Conservation (phyloP, 129 eudicot genomes). For the Flaveria linearis region DNA sequence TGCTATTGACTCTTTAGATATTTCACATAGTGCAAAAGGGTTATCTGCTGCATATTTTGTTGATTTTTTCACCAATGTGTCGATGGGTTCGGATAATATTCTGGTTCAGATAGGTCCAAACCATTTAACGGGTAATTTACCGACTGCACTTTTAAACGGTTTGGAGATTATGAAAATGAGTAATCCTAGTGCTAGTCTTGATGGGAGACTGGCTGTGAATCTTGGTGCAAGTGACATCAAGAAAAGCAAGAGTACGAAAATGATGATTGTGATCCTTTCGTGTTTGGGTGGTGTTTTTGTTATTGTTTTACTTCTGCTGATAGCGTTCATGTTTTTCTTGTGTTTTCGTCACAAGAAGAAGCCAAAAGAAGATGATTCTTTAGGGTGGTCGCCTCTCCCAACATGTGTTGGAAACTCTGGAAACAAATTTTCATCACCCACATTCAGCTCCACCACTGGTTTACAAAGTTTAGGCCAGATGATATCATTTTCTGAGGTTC, state of each 20-base stretch:
- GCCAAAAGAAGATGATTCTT: slow-evolving; percentile 26
- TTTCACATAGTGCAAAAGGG: slow-evolving; percentile 43
- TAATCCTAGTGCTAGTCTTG: slow-evolving; percentile 47
- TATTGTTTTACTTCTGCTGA: slow-evolving; percentile 31
- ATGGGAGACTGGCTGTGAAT: slow-evolving; percentile 37
- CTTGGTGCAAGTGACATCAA: slow-evolving; percentile 13
- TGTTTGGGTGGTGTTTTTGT: slow-evolving; percentile 42
- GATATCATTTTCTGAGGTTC: slow-evolving; percentile 49
- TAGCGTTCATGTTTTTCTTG: slow-evolving; percentile 24
- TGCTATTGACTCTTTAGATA: slow-evolving; percentile 44
- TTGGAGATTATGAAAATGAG: slow-evolving; percentile 62
- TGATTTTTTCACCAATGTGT: slow-evolving; percentile 47
- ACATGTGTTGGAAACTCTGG: slow-evolving; percentile 41
- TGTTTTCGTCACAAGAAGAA: slow-evolving; percentile 36
- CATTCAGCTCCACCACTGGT: slow-evolving; percentile 36
- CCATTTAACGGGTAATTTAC: slow-evolving; percentile 30
- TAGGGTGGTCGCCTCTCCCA: slow-evolving; percentile 40
- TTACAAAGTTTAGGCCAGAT: slow-evolving; percentile 39
- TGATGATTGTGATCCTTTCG: slow-evolving; percentile 32
- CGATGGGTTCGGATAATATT: slow-evolving; percentile 35
- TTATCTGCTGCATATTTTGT: slow-evolving; percentile 46
- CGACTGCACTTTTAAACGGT: slow-evolving; percentile 53
- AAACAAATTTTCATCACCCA: slow-evolving; percentile 41
- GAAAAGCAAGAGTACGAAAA: slow-evolving; percentile 18
- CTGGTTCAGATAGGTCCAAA: slow-evolving; percentile 48